Base-by-base conservation (phyloP, 1,284 basidiomycete species). In the Pascua guehoae region DNA sequence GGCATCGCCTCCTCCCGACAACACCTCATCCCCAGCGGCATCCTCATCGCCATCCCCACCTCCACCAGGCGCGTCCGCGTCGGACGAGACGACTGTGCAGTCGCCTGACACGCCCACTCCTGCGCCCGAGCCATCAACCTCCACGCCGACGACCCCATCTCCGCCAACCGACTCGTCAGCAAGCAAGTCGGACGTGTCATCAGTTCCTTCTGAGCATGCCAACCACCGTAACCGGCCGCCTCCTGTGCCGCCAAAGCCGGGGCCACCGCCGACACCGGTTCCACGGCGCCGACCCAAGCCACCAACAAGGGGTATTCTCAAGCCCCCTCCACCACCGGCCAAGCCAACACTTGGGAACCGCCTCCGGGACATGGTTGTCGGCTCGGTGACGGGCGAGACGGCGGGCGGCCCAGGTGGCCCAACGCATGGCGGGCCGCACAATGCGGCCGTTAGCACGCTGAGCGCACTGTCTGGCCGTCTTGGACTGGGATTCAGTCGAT, bases 281-380 rank as follows among this genome's bases (percentile, higher is more conserved):
- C 61, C 4, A 65, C 63, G 41, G 15, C 56, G 72, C 32, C 68
- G 72, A 2, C 72, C 72, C 12, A 71, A 68, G 49, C 73, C 72
- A 39, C 75, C 75, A 1, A 69, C 70, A 18, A 71, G 68, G 56
- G 75, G 75, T 8, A 78, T 78, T 47, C 70, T 78, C 43, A 77
- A 76, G 61, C 75, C 76, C 0, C 73, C 76, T 2, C 76, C 74
- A 14, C 74, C 76, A 1, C 76, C 76, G 17, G 61, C 66, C 14
- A 76, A 75, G 59, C 74, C 75, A 3, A 73, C 74, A 8, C 60
- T 78, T 11, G 66, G 70, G 0, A 73, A 72, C 42, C 63, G 73
- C 15, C 61, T 78, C 12, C 65, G 76, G 18, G 76, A 78, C 54
- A 71, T 75, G 18, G 67, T 66, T 18, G 52, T 69, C 24, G 66